phyloP scores from a whole-genome alignment of 2,329 filamentous ascomycete genomes.

The Colletotrichum lupini region DNA sequence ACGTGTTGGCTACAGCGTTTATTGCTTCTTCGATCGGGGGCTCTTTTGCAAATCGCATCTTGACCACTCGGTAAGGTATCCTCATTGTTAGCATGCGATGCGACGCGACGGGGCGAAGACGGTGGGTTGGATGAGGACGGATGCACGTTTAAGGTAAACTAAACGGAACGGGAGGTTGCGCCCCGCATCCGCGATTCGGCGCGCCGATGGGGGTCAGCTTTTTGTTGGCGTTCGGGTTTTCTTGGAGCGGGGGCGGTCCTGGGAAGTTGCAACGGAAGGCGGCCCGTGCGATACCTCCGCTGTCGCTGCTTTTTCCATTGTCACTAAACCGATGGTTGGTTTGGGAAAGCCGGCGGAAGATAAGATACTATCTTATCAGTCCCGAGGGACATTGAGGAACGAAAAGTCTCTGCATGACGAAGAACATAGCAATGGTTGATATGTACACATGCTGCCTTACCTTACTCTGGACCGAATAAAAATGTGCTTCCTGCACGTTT shows the following conservation, averaged over 20 bases:
- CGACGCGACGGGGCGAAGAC: conserved; percentile 7
- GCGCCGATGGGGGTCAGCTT: not conserved
- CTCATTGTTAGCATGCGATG: not conserved
- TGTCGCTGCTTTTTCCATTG: conserved; percentile 1
- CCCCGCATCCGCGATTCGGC: conserved; percentile 28
- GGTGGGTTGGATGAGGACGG: not conserved
- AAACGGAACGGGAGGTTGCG: conserved; percentile 9
- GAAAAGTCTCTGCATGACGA: too few species aligned
- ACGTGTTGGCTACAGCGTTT: not conserved
- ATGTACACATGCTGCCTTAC: not conserved
- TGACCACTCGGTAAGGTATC: not conserved
- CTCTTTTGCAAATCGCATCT: not conserved
- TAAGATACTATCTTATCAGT: too few species aligned
- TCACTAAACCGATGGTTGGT: not conserved
- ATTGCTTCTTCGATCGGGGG: not conserved
- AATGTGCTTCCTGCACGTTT: too few species aligned
- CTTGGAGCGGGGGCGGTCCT: not conserved
- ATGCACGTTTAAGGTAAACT: not conserved
- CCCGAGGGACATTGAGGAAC: too few species aligned
- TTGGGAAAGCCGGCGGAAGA: not conserved
- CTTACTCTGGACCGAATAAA: not conserved
- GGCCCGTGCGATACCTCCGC: conserved; percentile 6
- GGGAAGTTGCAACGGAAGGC: not conserved
- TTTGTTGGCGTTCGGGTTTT: not conserved
- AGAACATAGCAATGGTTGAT: not conserved